Conservation (phyloP, 23 red algal genomes). For the Gracilariopsis chorda region DNA sequence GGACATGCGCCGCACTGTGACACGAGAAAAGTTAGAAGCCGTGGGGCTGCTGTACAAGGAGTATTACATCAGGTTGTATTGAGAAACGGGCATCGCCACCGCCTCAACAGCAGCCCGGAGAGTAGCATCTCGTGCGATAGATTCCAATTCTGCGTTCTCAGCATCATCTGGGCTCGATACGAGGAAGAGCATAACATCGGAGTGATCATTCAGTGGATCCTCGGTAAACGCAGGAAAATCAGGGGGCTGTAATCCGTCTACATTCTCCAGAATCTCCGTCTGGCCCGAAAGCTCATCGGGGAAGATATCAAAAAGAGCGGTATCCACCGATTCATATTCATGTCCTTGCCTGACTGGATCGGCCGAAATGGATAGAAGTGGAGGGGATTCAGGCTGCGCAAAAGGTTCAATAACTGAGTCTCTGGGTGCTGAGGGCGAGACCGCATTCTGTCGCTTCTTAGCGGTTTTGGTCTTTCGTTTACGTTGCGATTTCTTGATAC, state of each 20-base stretch:
- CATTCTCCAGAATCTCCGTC: background rate
- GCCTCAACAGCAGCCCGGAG: constrained; percentile 3
- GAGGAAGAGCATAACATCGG: background rate
- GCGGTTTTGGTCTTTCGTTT: background rate
- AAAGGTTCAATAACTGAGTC: background rate
- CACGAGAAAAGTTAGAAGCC: too few species aligned
- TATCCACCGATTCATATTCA: background rate
- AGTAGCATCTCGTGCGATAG: background rate
- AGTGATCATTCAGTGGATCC: background rate
- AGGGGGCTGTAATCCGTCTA: background rate
- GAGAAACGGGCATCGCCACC: background rate
- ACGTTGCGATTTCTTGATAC: background rate
- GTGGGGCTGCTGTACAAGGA: too few species aligned
- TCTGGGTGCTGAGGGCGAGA: background rate
- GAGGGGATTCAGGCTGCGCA: background rate
- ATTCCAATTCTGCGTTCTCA: constrained; percentile 2
- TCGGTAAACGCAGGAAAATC: background rate
- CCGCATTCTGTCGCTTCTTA: background rate
- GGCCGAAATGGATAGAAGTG: background rate
- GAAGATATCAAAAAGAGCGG: background rate
- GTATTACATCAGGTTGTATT: background rate
- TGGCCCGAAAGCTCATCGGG: background rate
- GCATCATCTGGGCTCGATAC: constrained; percentile 15
- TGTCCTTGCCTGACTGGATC: background rate
- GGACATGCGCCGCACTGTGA: too few species aligned